Base-by-base conservation (phyloP, 345 rosid genomes). In the Heritiera fomes region DNA sequence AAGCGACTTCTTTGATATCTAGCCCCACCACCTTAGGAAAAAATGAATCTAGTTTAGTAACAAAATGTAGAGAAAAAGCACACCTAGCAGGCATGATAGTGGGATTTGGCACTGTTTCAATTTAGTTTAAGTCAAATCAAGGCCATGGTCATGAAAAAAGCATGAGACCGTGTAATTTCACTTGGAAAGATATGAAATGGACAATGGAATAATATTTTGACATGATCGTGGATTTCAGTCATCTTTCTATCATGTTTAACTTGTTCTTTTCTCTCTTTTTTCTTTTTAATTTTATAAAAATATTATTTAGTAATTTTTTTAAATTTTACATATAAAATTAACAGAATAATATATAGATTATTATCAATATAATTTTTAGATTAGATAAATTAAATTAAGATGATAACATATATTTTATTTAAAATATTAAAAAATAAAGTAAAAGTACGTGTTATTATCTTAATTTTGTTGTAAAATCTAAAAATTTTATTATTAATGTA, bases 61-160 rank as follows among this genome's bases (percentile, higher is more conserved):
- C 12, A 28, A 13, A 38, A 64, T 14, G 47, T 63, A 4, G 9
- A 53, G 8, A 7, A 23, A 46, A 20, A 34, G 38, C 38, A 34
- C 38, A 52, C 46, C 62, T 52, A 71, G 52, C 46, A 71, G 2
- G 5, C 53, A 52, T 17, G 60, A 12, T 59, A 59, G n/a, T 15
- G 65, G 7, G 9, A 20, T 34, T 38, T 30, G 30, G 28, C 10
- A 58, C 14, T 45, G 64, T 59, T 59, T 5, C 28, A 28, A 66
- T 47, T 46, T 68, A 40, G 47, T 69, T 60, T 8, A 68, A 75
- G 79, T 80, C 79, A 60, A 80, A 69, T 69, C 79, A 47, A 9
- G 38, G n/a, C 34, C 40, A 70, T 45, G 6, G 28, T 38, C 66
- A 34, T 17, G 45, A 10, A 55, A 73, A 71, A 49, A 23, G 32